Conservation (phyloP, 257 asterid species). For the Nicotiana benthamiana region DNA sequence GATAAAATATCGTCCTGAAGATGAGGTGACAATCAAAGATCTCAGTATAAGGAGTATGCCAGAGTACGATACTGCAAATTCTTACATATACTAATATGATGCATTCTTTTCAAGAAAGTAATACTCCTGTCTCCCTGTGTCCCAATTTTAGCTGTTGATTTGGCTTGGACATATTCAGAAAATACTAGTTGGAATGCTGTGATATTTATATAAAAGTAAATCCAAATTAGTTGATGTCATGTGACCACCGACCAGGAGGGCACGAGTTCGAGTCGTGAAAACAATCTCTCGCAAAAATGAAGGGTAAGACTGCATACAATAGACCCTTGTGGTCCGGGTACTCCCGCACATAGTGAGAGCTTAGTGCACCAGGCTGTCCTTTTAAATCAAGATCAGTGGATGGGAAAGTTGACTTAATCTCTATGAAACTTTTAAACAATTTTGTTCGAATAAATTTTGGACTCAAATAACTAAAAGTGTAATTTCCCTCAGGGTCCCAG, state of each 20-base stretch:
- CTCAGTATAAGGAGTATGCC: constrained; percentile 53
- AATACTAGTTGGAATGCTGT: not conserved
- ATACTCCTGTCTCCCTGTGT: too few relatives aligned
- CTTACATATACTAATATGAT: not conserved
- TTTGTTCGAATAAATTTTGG: not conserved
- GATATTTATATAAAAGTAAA: not conserved
- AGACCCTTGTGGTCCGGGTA: too few relatives aligned
- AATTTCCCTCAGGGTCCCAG: constrained; percentile 34
- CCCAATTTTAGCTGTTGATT: not conserved
- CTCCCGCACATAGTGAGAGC: too few relatives aligned
- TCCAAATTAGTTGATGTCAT: not conserved
- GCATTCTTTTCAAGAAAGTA: not conserved
- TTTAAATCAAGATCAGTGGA: not conserved
- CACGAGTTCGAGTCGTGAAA: too few relatives aligned
- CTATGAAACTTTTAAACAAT: not conserved
- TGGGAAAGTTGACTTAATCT: not conserved
- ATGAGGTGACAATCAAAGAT: constrained; percentile 36
- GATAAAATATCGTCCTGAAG: constrained; percentile 46
- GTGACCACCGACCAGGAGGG: too few relatives aligned
- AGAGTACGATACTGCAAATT: constrained; percentile 26
- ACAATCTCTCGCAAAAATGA: too few relatives aligned
- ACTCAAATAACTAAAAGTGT: not conserved
- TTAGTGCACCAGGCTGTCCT: too few relatives aligned
- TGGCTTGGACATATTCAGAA: not conserved
- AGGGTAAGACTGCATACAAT: too few relatives aligned